phyloP scores from a whole-genome alignment of 306 rosid genomes.

The Coriaria nepalensis region DNA sequence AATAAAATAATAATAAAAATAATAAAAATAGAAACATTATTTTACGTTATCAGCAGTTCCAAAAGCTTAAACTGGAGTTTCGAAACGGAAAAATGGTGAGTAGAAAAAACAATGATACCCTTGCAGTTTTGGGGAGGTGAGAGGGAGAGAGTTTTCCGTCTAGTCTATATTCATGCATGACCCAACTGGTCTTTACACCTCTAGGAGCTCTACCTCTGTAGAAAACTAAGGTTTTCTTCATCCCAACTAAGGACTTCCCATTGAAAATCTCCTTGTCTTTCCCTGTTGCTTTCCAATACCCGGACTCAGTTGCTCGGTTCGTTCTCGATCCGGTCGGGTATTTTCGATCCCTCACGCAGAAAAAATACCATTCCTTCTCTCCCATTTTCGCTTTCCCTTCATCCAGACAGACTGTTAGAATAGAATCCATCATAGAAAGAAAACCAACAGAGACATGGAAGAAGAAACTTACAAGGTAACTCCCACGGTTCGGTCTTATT shows the following conservation, averaged over 20 bases:
- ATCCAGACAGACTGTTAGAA: conserved; percentile 1
- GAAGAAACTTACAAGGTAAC: conserved; percentile 57
- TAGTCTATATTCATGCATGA: conserved; percentile 86
- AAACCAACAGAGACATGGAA: neutral
- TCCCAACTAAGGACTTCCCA: conserved; percentile 74
- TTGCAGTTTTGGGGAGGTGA: conserved; percentile 84
- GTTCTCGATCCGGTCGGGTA: conserved; percentile 96
- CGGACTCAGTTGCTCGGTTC: conserved; percentile 86
- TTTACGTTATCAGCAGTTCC: no score
- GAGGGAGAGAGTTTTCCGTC: conserved; percentile 70
- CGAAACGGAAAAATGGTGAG: neutral
- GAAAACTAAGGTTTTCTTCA: conserved; percentile 93
- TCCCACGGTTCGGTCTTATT: conserved; percentile 99
- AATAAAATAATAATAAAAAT: neutral
- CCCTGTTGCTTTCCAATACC: conserved; percentile 97
- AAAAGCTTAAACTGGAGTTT: no score
- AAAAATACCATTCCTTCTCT: conserved; percentile 90
- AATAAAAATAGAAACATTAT: conserved; percentile 2
- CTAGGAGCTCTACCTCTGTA: conserved; percentile 92
- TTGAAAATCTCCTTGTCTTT: conserved; percentile 84
- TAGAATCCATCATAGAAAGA: neutral
- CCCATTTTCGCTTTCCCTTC: conserved; percentile 95
- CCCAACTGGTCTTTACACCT: conserved; percentile 93
- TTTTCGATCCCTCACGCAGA: conserved; percentile 86
- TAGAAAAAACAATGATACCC: conserved; percentile 25